phyloP scores from a whole-genome alignment of 2,329 filamentous ascomycete species.

The Trichoderma atrobrunneum region DNA sequence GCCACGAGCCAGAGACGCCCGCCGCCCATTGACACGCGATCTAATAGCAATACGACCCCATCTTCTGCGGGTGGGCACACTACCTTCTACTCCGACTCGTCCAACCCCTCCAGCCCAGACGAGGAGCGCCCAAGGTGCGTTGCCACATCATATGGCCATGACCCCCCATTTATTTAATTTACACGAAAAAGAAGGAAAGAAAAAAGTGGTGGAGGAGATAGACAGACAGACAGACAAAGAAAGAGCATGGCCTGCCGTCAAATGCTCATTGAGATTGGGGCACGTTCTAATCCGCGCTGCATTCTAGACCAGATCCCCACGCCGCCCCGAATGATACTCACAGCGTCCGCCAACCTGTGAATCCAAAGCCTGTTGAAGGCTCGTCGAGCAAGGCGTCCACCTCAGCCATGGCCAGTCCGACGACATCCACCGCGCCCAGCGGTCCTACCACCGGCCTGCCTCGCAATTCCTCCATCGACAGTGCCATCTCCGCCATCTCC shows the following conservation, averaged over 20 bases:
- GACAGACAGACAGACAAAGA: neutral
- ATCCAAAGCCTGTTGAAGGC: constrained; percentile 43
- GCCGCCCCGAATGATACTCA: constrained; percentile 48
- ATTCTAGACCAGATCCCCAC: constrained; percentile 28
- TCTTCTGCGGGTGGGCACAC: constrained; percentile 28
- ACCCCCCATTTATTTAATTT: neutral
- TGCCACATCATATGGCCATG: constrained; percentile 15
- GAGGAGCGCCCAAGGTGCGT: constrained; percentile 35
- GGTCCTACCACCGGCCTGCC: constrained; percentile 36
- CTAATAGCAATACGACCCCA: constrained; percentile 11
- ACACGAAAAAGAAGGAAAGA: neutral
- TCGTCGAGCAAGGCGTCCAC: constrained; percentile 36
- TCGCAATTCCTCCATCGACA: constrained; percentile 88
- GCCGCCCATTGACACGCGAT: constrained; percentile 20
- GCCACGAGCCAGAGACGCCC: constrained; percentile 26
- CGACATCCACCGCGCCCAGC: constrained; percentile 41
- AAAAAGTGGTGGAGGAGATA: neutral
- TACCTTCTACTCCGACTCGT: constrained; percentile 39
- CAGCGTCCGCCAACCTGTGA: constrained; percentile 45
- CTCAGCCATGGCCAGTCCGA: constrained; percentile 48
- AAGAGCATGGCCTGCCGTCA: neutral
- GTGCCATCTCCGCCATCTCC: constrained; percentile 78
- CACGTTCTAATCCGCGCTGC: constrained; percentile 12
- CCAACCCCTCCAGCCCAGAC: constrained; percentile 35
- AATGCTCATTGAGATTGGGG: neutral